Evolutionary conservation across 225 moss, liverwort and hornwort species (phyloP).

Genomic region (Climacium dendroides): DNA sequence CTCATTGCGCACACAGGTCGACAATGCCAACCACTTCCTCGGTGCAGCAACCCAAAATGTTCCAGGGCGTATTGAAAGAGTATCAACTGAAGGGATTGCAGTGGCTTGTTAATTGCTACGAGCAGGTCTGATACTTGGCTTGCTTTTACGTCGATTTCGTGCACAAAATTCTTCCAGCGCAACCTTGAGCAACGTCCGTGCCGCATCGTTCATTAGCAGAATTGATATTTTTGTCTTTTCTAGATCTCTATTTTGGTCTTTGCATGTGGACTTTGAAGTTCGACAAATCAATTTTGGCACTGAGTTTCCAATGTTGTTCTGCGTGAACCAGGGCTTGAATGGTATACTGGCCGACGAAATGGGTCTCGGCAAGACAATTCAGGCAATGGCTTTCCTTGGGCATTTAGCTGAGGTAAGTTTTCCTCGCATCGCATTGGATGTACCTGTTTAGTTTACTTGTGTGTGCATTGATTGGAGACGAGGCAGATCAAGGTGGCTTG

Average conservation of each 20-base stretch:
- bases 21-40: conserved; percentile 91
- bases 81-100: conserved; percentile 96
- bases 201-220: not conserved
- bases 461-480: not conserved
- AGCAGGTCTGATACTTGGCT: conserved; percentile 46
- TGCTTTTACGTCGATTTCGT: not conserved
- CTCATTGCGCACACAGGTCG: conserved; percentile 27
- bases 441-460: not conserved
- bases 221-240: not conserved
- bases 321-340: conserved; percentile 61
- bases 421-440: not conserved
- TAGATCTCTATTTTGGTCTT: not conserved
- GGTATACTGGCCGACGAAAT: conserved; percentile 97
- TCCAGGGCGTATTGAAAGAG: conserved; percentile 78
- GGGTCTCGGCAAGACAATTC: conserved; percentile 99
- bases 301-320: not conserved
- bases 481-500: not conserved
- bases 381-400: conserved; percentile 96
- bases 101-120: conserved; percentile 99
- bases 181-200: not conserved
- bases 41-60: conserved; percentile 92
- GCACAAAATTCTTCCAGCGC: not conserved
- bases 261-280: not conserved
- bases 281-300: not conserved
- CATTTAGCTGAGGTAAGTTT: conserved; percentile 85